These are phyloP conservation scores for Diospyros lotus DNA, from an alignment of 148 eudicot species.

Conservation along the genomic window DNA sequence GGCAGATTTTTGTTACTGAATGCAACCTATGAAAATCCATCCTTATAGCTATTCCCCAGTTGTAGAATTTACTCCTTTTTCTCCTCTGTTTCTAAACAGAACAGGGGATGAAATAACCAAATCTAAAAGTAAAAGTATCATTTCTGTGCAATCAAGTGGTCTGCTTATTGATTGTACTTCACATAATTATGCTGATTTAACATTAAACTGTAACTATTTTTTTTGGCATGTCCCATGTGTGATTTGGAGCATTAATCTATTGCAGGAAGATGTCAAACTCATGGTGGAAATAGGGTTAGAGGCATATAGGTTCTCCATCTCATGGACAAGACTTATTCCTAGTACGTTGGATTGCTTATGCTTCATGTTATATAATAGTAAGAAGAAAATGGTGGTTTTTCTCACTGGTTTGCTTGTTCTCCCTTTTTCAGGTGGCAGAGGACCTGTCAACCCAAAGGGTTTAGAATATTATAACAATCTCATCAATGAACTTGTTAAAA, in stretches of 20 bases:
- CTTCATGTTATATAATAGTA: background rate
- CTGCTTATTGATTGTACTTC: background rate
- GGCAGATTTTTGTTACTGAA: no score
- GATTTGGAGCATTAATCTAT: constrained; percentile 1
- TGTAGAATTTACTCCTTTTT: no score
- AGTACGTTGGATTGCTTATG: constrained; percentile 24
- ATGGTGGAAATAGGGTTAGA: constrained; percentile 60
- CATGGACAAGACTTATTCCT: constrained; percentile 75
- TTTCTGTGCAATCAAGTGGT: background rate
- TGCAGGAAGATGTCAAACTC: constrained; percentile 66
- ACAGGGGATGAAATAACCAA: no score
- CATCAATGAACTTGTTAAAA: constrained; percentile 46
- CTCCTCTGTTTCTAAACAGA: no score
- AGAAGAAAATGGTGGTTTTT: background rate
- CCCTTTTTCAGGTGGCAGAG: constrained; percentile 48
- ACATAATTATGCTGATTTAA: background rate
- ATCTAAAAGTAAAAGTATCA: background rate
- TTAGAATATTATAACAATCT: constrained; percentile 51
- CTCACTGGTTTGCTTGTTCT: background rate
- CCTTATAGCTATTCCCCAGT: no score
- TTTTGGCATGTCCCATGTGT: background rate
- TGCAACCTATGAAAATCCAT: no score
- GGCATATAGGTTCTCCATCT: constrained; percentile 65
- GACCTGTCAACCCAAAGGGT: constrained; percentile 49
- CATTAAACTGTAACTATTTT: no score